Evolutionary conservation across 176 grass and related monocot genomes (phyloP).

Genomic region (Zoysia japonica): DNA sequence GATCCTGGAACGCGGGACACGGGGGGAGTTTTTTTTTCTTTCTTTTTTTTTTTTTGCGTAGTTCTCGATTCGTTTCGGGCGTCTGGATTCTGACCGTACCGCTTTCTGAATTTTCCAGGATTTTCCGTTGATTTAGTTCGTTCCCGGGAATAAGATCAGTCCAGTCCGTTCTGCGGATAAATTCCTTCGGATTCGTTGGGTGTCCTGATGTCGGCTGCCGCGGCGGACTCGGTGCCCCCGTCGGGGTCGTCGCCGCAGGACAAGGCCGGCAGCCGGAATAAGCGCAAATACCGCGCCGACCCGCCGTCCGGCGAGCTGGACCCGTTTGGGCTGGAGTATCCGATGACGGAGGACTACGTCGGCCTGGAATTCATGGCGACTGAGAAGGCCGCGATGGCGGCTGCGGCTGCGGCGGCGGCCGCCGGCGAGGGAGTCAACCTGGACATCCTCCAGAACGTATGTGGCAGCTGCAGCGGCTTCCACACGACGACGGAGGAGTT

Average conservation of each 20-base stretch:
- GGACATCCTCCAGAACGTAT: conserved; percentile 53
- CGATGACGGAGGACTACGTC: conserved; percentile 53
- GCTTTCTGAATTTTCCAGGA: conserved; percentile 35
- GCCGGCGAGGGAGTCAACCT: conserved; percentile 49
- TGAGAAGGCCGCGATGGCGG: conserved; percentile 51
- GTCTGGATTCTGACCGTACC: conserved; percentile 8
- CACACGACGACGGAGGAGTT: conserved; percentile 46
- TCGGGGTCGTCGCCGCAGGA: conserved; percentile 50
- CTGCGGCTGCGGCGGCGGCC: background rate
- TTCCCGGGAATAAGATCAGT: conserved; percentile 20
- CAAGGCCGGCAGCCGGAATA: conserved; percentile 75
- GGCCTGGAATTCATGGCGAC: conserved; percentile 57
- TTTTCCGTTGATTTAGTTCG: conserved; percentile 21
- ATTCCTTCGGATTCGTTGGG: background rate
- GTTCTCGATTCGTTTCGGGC: conserved; percentile 27
- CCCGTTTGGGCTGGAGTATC: conserved; percentile 50
- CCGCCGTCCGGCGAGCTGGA: conserved; percentile 56
- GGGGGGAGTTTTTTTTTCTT: background rate
- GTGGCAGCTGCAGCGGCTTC: conserved; percentile 62
- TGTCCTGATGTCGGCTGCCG: conserved; percentile 40
- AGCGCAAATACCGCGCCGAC: conserved; percentile 87
- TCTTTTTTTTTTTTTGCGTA: background rate
- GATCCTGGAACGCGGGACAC: background rate
- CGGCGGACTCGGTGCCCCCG: conserved; percentile 33
- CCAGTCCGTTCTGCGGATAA: conserved; percentile 35